Base-by-base conservation (phyloP, 2,329 filamentous ascomycete species). In the Chaetomiaceae sp. region DNA sequence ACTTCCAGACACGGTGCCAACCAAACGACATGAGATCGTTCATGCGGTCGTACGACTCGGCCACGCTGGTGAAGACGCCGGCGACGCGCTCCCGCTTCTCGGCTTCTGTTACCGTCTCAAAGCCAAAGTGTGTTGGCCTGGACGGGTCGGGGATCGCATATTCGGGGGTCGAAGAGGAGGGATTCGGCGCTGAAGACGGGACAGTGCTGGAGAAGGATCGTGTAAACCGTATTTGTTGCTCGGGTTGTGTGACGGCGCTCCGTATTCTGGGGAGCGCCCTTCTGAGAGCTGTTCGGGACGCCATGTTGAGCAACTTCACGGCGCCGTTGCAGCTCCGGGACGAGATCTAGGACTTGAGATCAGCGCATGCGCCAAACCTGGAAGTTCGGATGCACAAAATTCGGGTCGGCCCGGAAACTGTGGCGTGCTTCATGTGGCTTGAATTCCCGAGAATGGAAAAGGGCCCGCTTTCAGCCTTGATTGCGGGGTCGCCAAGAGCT, bases 21-120 rank as follows among this genome's bases (percentile, higher is more conserved):
- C 94, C 94, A 44, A 99, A 82, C 7, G 94, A 97, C 94, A 99
- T 99, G 62, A 97, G 81, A 71, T 99, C 94, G 75, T 99, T 99
- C 94, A 99, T 99, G 58, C 86, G 87, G 72, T 99, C 94, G 74
- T 99, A 99, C 17, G 88, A 90, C 59, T 89, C 85, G 62, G 94
- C 94, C 37, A 99, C 94, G 61, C 88, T 96, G 71, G 89, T 92
- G 75, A 99, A 99, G 54, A 99, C 94, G 38, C 82, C 84, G 56
- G 88, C 88, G 37, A 96, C 91, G 78, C 75, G 70, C 61, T 77
- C 65, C 40, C 73, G 75, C 72, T 96, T 96, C 69, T 94, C 78
- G 9, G 83, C 77, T 68, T 95, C 89, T 15, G 87, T 83, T 37
- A 96, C 80, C 38, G 89, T 92, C 72, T 91, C 81, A 69, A 90